Percentiles rank a stretch among this genome's conserved stretches.
Conservation (phyloP, 2,329 filamentous ascomycete genomes). For the Bipolaris zeicola region DNA sequence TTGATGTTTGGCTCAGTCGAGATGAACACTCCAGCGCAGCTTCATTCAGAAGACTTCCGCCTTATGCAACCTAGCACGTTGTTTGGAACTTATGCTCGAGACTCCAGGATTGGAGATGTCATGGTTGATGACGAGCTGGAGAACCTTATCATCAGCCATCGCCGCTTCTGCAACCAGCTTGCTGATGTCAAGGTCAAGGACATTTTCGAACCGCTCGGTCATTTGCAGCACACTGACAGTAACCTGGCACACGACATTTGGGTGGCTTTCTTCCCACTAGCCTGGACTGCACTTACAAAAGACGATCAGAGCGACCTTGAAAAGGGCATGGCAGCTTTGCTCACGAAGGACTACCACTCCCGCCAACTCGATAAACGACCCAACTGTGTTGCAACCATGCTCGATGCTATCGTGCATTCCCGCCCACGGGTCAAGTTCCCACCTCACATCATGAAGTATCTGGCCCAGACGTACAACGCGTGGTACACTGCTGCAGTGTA, state of each 20-base stretch:
- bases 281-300: slow-evolving; percentile 84
- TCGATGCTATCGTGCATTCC: slow-evolving; percentile 84
- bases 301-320: slow-evolving; percentile 92
- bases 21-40: slow-evolving; percentile 75
- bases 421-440: slow-evolving; percentile 90
- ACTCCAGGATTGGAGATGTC: slow-evolving; percentile 64
- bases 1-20: slow-evolving; percentile 90
- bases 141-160: slow-evolving; percentile 74
- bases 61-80: slow-evolving; percentile 75
- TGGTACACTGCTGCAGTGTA: slow-evolving; percentile 96
- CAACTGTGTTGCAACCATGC: slow-evolving; percentile 90
- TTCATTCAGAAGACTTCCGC: slow-evolving; percentile 84
- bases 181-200: slow-evolving; percentile 87
- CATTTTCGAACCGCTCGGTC: slow-evolving; percentile 84
- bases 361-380: slow-evolving; percentile 93
- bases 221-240: slow-evolving; percentile 88
- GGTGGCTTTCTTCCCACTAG: slow-evolving; percentile 89
- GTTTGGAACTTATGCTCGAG: slow-evolving; percentile 74
- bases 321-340: slow-evolving; percentile 83
- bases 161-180: slow-evolving; percentile 81
- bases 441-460: slow-evolving; percentile 93
- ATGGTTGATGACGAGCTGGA: slow-evolving; percentile 87
- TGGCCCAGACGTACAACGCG: slow-evolving; percentile 90
- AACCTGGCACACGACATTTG: slow-evolving; percentile 86
- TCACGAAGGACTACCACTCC: slow-evolving; percentile 95